Conservation (phyloP, 1,284 basidiomycete genomes). For the Peniophora sp. region DNA sequence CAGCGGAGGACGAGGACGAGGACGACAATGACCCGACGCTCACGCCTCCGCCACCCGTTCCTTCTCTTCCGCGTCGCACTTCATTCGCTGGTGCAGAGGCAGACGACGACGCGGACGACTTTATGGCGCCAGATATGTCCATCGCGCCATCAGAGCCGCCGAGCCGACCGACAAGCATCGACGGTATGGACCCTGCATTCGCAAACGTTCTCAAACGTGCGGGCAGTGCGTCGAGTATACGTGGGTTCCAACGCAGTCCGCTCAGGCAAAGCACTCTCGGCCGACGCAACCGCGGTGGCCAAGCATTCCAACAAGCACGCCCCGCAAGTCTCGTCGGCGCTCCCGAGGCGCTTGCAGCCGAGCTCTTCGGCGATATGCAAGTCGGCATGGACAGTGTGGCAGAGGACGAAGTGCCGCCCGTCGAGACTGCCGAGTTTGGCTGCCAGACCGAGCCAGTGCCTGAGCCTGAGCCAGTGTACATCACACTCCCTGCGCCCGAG, state of each 20-base stretch:
- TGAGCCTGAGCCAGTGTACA: constrained; percentile 23
- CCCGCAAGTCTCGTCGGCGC: constrained; percentile 62
- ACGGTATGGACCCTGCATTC: constrained; percentile 80
- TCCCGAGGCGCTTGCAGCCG: constrained; percentile 60
- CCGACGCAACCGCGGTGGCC: constrained; percentile 50
- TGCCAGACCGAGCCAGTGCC: constrained; percentile 51
- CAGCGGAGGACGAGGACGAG: constrained; percentile 43
- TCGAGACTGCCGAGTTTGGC: constrained; percentile 52
- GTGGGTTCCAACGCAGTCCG: constrained; percentile 41
- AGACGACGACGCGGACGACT: constrained; percentile 23
- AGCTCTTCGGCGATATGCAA: constrained; percentile 48
- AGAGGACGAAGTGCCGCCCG: constrained; percentile 20
- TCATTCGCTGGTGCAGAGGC: constrained; percentile 21
- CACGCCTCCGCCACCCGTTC: constrained; percentile 43
- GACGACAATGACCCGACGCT: constrained; percentile 28
- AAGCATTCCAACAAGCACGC: constrained; percentile 55
- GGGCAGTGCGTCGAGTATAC: constrained; percentile 42
- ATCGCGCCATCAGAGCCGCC: constrained; percentile 7
- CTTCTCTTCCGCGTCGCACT: constrained; percentile 27
- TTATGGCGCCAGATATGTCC: not conserved
- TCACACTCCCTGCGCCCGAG: constrained; percentile 8
- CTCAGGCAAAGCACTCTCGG: constrained; percentile 44
- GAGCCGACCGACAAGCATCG: constrained; percentile 49
- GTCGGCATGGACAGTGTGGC: constrained; percentile 36
- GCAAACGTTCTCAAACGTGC: constrained; percentile 65